phyloP scores from a whole-genome alignment of 768 basidiomycete genomes.

The Mycena galericulata region DNA sequence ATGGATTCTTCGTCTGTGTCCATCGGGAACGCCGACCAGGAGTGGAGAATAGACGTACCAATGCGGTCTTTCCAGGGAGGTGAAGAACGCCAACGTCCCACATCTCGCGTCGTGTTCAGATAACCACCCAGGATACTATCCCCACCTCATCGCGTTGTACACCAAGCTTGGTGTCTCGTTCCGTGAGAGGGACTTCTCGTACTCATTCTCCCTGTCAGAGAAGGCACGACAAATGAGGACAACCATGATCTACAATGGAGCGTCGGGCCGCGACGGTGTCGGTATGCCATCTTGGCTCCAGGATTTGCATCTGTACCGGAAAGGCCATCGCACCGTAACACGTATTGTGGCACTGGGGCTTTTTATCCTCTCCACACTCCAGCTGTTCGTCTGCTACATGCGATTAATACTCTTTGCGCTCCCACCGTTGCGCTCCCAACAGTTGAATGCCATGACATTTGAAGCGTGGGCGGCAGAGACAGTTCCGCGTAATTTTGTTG shows the following conservation, averaged over 20 bases:
- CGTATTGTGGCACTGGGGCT: slow-evolving; percentile 47
- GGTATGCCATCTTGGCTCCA: slow-evolving; percentile 60
- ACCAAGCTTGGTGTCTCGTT: slow-evolving; percentile 69
- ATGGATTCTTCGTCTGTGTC: slow-evolving; percentile 78
- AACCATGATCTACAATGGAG: slow-evolving; percentile 75
- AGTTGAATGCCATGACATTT: slow-evolving; percentile 53
- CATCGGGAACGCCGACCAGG: slow-evolving; percentile 49
- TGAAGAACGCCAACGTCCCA: slow-evolving; percentile 41
- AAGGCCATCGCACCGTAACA: slow-evolving; percentile 36
- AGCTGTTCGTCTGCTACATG: slow-evolving; percentile 58
- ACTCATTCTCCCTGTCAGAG: slow-evolving; percentile 70
- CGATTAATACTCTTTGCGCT: slow-evolving; percentile 42
- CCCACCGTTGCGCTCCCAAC: slow-evolving; percentile 42
- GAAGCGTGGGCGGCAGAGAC: slow-evolving; percentile 59
- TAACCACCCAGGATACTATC: slow-evolving; percentile 73
- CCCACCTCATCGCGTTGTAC: slow-evolving; percentile 76
- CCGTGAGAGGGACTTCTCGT: slow-evolving; percentile 69
- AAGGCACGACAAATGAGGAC: slow-evolving; percentile 43
- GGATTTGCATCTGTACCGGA: slow-evolving; percentile 37
- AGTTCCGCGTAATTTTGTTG: slow-evolving; percentile 55
- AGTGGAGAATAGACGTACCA: slow-evolving; percentile 79
- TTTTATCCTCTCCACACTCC: slow-evolving; percentile 57
- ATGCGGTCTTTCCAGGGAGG: slow-evolving; percentile 89
- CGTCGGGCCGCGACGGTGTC: slow-evolving; percentile 64
- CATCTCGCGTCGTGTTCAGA: not conserved